Evolutionary conservation across 306 rosid genomes (phyloP).

Genomic region (Acacia confusa): DNA sequence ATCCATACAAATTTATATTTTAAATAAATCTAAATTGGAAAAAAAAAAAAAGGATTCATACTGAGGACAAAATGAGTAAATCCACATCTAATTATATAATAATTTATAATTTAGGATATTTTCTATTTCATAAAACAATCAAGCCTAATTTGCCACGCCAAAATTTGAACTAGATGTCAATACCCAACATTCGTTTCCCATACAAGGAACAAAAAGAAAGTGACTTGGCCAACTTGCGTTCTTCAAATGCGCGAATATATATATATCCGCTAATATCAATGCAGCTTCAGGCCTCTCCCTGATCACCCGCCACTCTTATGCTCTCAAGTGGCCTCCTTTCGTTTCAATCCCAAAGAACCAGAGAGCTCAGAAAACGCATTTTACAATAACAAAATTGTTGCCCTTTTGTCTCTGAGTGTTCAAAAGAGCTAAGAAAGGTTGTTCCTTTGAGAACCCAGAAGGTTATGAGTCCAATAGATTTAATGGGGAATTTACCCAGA

Average conservation of each 20-base stretch:
- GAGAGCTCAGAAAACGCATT: conserved; percentile 7
- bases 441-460: conserved; percentile 30
- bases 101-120: no score
- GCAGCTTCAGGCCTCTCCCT: conserved; percentile 32
- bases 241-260: conserved; percentile 37
- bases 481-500: conserved; percentile 37
- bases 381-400: conserved; percentile 3
- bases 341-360: conserved; percentile 30
- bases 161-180: background rate
- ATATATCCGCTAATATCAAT: background rate
- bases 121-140: no score
- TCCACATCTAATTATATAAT: no score
- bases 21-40: no score
- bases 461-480: conserved; percentile 32
- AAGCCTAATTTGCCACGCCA: background rate
- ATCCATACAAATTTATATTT: no score
- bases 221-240: background rate
- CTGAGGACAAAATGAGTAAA: no score
- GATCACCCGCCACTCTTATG: conserved; percentile 25
- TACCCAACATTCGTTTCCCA: background rate
- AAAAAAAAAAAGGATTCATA: no score
- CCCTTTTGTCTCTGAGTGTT: conserved; percentile 12
- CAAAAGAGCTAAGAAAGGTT: conserved; percentile 16
- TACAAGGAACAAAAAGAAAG: background rate
- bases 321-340: background rate